These are phyloP conservation scores for Drechslerella coelobrocha DNA, from an alignment of 2,329 filamentous ascomycete species.

Conservation along the genomic window DNA sequence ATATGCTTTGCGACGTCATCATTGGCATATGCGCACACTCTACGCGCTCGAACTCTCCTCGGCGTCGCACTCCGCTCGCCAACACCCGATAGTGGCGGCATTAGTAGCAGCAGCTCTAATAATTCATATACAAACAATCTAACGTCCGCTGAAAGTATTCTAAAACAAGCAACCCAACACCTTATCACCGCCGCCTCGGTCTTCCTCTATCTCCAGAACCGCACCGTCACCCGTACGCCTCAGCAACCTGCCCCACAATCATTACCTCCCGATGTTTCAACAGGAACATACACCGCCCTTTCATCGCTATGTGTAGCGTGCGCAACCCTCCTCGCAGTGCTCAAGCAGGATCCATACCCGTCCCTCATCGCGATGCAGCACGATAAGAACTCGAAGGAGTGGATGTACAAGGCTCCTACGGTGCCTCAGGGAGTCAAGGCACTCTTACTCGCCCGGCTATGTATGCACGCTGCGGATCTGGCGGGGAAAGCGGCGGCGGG, in stretches of 20 bases:
- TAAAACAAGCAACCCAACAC: constrained; percentile 67
- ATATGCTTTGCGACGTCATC: constrained; percentile 79
- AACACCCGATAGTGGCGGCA: constrained; percentile 64
- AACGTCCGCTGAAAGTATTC: constrained; percentile 49
- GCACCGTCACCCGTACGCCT: constrained; percentile 60
- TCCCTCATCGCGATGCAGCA: constrained; percentile 79
- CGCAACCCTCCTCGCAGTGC: constrained; percentile 72
- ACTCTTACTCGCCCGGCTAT: constrained; percentile 84
- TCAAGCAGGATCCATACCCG: constrained; percentile 95
- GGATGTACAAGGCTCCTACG: constrained; percentile 92
- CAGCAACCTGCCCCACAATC: constrained; percentile 65
- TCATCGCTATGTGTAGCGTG: constrained; percentile 38
- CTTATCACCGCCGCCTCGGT: constrained; percentile 80
- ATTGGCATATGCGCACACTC: constrained; percentile 74
- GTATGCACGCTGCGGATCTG: constrained; percentile 86
- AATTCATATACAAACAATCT: background rate
- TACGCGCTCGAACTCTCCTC: constrained; percentile 75
- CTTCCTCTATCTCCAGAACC: constrained; percentile 71
- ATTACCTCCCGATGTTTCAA: constrained; percentile 62
- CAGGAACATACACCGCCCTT: constrained; percentile 58
- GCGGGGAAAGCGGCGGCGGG: constrained; percentile 71
- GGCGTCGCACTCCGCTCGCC: constrained; percentile 68
- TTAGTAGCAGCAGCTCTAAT: background rate
- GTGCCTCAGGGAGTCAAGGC: constrained; percentile 80
- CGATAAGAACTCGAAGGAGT: constrained; percentile 84